Percentiles rank a stretch among this genome's conserved stretches.
Conservation (phyloP, 2,329 filamentous ascomycete genomes). For the Paracorniculantispora psalliotae region DNA sequence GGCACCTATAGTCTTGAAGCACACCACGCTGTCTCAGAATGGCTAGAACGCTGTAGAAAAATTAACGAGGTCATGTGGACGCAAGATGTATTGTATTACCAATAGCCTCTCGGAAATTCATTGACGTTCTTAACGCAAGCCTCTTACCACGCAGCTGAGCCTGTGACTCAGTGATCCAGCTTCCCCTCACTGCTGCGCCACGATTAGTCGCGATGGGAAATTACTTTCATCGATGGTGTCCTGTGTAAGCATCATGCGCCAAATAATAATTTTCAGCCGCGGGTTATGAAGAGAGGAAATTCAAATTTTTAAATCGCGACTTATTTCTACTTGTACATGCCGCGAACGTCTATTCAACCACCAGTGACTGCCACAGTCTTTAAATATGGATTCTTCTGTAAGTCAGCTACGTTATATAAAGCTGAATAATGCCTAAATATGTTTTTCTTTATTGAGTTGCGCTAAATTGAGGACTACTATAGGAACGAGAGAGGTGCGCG, state of each 20-base stretch:
- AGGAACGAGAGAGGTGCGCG: neutral
- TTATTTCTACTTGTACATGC: neutral
- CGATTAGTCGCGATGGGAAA: neutral
- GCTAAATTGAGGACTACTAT: neutral
- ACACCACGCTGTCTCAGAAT: neutral
- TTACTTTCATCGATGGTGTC: neutral
- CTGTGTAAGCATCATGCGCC: neutral
- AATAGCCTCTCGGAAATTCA: neutral
- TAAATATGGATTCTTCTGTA: neutral
- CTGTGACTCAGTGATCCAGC: neutral
- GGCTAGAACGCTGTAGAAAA: neutral
- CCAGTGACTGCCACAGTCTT: neutral
- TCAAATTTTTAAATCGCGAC: neutral
- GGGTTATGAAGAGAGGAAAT: neutral
- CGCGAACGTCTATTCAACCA: neutral
- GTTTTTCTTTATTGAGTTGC: too few relatives aligned
- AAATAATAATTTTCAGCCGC: neutral
- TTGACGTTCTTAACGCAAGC: neutral
- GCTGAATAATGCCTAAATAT: too few relatives aligned
- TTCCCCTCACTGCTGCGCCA: constrained; percentile 2
- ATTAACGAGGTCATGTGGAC: neutral
- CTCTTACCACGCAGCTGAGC: neutral
- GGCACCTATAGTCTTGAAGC: neutral
- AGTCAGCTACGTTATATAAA: neutral
- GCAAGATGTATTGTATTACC: neutral